Base-by-base conservation (phyloP, 2,329 filamentous ascomycete genomes). In the Alternaria infectoria region DNA sequence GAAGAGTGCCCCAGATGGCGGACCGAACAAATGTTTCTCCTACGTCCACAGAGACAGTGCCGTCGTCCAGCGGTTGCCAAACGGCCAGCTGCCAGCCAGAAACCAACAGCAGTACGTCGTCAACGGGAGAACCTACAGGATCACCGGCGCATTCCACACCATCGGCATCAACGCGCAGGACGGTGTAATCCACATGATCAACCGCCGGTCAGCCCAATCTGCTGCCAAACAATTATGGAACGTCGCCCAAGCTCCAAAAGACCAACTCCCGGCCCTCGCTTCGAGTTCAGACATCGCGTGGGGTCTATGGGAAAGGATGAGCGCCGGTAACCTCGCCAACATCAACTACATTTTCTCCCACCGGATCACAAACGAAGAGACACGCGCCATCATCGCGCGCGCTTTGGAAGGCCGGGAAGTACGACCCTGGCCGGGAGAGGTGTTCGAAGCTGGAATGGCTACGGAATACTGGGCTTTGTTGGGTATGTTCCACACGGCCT, bases 201-300 rank as follows among this genome's bases (percentile, higher is more conserved):
- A 44, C 19, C 26, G 56, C 54, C 30, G 28, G 23, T 45, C 51
- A 45, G 30, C 56, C 3, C 19, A 26, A 11, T 26, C 19, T 13
- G 46, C 36, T 0, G 56, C 56, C 9, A 44, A 45, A 23, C 7
- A 15, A 6, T 19, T 52, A 10, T 52, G 56, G 56, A 6, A 2
- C 21, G 23, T 44, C 15, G 17, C 32, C 0, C 8, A 51, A 9
- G 28, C 51, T n/a, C 45, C 50, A 8, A 32, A 5, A 1, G 30
- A 61, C 19, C 19, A 64, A 3, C 54, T 68, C 0, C 65, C 65
- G 2, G 46, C 25, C 2, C n/a, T 68, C 1, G 45, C 47, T 6
- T 45, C 61, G 23, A 68, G 59, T 26, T 68, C 65, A 12, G 65
- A 68, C 19, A 30, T 68, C 8, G 49, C 65, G 5, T 68, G 63